A percentile compares a stretch with the other conserved stretches of the same genome.
Conservation (phyloP, 73 alveolate species). For the Symbiodinium pilosum region DNA sequence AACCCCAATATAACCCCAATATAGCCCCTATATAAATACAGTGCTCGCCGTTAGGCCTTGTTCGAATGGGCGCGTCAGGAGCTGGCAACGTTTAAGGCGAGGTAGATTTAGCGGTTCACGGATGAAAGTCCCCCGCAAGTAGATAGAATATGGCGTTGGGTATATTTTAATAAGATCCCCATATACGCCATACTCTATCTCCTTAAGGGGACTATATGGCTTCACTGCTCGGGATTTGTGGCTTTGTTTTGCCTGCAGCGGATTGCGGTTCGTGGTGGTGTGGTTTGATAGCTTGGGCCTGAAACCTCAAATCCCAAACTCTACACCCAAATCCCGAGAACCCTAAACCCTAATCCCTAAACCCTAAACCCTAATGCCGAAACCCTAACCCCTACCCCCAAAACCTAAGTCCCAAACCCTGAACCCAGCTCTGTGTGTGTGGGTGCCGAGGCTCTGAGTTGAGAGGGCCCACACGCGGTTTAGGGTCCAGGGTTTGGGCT, state of each 20-base stretch:
- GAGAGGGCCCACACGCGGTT: background rate
- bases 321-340: background rate
- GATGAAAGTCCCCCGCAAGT: background rate
- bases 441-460: too few relatives aligned
- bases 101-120: background rate
- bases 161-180: background rate
- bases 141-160: background rate
- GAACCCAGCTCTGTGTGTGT: too few relatives aligned
- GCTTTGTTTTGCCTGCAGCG: background rate
- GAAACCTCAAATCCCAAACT: background rate
- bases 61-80: constrained; percentile 21
- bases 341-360: background rate
- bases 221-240: background rate
- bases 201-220: background rate
- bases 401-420: background rate
- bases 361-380: background rate
- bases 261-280: too few relatives aligned
- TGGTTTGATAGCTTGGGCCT: background rate
- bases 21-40: background rate
- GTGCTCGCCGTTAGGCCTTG: background rate
- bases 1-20: background rate
- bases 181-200: too few relatives aligned
- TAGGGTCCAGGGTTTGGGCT: background rate
- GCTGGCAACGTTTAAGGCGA: constrained; percentile 45
- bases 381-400: background rate